These are phyloP conservation scores for Sisymbrium irio DNA, from an alignment of 345 rosid genomes.

Conservation along the genomic window DNA sequence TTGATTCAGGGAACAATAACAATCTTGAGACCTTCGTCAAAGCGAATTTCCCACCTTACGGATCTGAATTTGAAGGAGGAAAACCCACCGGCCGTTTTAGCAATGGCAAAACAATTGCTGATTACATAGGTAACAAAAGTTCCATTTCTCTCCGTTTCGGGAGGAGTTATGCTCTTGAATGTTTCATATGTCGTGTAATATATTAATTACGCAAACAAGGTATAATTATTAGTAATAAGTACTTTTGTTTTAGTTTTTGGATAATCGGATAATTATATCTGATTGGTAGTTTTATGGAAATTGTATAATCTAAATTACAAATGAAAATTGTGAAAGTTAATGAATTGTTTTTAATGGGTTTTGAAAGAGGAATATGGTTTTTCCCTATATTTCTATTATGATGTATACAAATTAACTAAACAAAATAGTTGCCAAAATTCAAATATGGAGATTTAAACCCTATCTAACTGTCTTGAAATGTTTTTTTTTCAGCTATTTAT, in stretches of 20 bases:
- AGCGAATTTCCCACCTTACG: conserved; percentile 55
- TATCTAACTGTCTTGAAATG: neutral
- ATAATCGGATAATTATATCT: neutral
- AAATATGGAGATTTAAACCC: neutral
- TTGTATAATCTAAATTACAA: neutral
- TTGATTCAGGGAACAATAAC: conserved; percentile 68
- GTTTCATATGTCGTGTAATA: no score
- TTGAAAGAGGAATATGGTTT: no score
- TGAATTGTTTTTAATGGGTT: no score
- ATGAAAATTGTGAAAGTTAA: no score
- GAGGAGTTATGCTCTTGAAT: no score
- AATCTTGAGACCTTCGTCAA: conserved; percentile 28
- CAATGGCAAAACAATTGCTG: conserved; percentile 46
- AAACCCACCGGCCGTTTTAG: conserved; percentile 53
- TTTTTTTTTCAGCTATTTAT: conserved; percentile 17
- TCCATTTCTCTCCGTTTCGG: no score
- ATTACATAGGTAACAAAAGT: conserved; percentile 37
- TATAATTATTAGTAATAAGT: no score
- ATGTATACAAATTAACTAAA: neutral
- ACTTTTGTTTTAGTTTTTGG: no score
- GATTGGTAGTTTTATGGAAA: neutral
- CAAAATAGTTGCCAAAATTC: neutral
- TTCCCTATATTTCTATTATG: neutral
- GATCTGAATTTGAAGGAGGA: conserved; percentile 51
- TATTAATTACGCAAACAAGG: no score